Evolutionary conservation across 768 basidiomycete species (phyloP), one percentile per base, ranked within the genome.

Genomic region (Xerocomus brunneocitrinus): DNA sequence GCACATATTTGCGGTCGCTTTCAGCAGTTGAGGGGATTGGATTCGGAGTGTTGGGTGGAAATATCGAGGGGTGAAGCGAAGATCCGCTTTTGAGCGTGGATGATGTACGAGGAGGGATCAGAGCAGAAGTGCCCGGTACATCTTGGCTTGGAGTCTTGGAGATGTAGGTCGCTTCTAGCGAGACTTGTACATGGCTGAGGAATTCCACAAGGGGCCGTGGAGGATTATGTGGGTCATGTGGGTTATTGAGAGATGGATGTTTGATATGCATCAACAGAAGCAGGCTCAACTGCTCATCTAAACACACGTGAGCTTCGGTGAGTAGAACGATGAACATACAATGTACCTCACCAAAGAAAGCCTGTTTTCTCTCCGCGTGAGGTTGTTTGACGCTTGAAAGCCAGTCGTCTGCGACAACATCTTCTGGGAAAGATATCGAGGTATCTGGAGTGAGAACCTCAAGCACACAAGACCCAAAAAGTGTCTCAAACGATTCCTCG

Each of bases 41-140:
- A 65, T 87, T 85, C 0, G 93, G 94, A 0, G 93, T 97, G 48
- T 74, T 75, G 1, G 91, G 91, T 28, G 90, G 91, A 57, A 87
- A 79, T 61, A 91, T 85, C 3, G 85, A 83, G 2, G 87, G 84
- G 55, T 81, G 79, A 19, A 65, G 60, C 58, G 75, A 19, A 10
- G 62, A 46, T 7, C 73, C 69, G 4, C 71, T 63, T 42, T 70
- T 74, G 28, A 60, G 64, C 49, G 72, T 66, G 19, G 80, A 77
- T n/a, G 75, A 73, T 3, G 79, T 76, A 10, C 83, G 78, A 19
- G 85, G 82, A 49, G 83, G 81, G 6, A 75, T 74, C 10, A 79
- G 65, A 42, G 76, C 58, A 40, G 58, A 25, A 51, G 71, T 69
- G 32, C 72, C 67, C 9, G 72, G 73, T n/a, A 68, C 61, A 16